A percentile compares a stretch with the other conserved stretches of the same genome.
phyloP scores from a whole-genome alignment of 495 filamentous ascomycete genomes.

The Hypoxylon intermedium region DNA sequence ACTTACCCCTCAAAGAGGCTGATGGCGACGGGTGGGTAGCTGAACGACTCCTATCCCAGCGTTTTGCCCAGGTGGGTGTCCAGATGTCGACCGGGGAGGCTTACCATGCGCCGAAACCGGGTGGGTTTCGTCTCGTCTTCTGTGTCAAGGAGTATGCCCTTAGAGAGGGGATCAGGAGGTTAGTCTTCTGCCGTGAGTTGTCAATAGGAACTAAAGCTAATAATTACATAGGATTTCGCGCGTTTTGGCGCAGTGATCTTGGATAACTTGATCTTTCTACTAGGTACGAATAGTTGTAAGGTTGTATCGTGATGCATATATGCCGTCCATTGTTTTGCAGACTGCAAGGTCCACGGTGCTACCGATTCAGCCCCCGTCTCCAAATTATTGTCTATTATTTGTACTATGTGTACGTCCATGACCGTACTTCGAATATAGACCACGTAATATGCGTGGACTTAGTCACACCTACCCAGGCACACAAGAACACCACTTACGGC shows the following conservation, averaged over 20 bases:
- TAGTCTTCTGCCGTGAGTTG: conserved; percentile 6
- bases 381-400: too few relatives aligned
- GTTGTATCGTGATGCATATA: too few relatives aligned
- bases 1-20: conserved; percentile 27
- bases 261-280: too few relatives aligned
- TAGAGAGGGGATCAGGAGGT: conserved; percentile 54
- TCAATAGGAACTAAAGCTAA: background rate
- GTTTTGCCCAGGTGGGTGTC: conserved; percentile 51
- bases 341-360: too few relatives aligned
- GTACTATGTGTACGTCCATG: too few relatives aligned
- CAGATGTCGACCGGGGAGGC: conserved; percentile 52
- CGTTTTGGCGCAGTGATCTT: background rate
- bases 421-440: too few relatives aligned
- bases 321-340: too few relatives aligned
- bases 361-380: too few relatives aligned
- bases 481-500: too few relatives aligned
- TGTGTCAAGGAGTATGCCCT: conserved; percentile 48
- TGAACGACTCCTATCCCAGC: conserved; percentile 45
- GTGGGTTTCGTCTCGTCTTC: conserved; percentile 63
- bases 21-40: conserved; percentile 37
- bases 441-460: too few relatives aligned
- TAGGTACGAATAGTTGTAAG: too few relatives aligned
- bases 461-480: too few relatives aligned
- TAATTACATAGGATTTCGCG: conserved; percentile 10
- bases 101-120: conserved; percentile 55